Evolutionary conservation across 306 rosid genomes (phyloP).

Genomic region (Lathyrus sativus): DNA sequence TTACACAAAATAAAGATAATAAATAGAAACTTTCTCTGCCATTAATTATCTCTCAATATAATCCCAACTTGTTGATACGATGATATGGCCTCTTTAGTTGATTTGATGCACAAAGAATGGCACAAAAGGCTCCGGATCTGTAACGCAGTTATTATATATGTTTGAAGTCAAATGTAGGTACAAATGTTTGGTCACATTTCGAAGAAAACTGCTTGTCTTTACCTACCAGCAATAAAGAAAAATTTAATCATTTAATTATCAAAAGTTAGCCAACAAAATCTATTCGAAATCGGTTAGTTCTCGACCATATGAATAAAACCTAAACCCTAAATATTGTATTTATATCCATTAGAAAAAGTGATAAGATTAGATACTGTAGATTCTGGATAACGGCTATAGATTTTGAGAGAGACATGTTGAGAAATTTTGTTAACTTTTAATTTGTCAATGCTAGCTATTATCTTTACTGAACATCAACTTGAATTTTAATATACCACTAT

Average conservation of each 20-base stretch:
- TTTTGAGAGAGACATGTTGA: not conserved
- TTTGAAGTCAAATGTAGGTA: constrained; percentile 45
- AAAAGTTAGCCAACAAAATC: not conserved
- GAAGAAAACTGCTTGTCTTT: constrained; percentile 41
- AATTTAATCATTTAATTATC: constrained; percentile 23
- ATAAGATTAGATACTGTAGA: constrained; percentile 5
- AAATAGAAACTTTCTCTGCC: not conserved
- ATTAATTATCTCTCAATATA: not conserved
- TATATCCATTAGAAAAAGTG: not conserved
- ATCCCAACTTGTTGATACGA: not conserved
- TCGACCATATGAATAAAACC: not conserved
- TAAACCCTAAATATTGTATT: not conserved
- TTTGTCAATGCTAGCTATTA: no score
- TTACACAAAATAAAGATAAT: no score
- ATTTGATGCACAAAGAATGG: not conserved
- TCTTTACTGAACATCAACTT: no score
- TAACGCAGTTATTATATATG: constrained; percentile 9
- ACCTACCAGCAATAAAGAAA: constrained; percentile 35
- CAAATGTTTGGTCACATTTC: constrained; percentile 39
- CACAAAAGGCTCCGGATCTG: not conserved
- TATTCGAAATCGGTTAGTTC: not conserved
- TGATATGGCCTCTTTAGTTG: not conserved
- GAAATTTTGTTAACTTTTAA: not conserved
- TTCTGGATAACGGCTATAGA: constrained; percentile 10
- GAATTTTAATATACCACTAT: no score